Evolutionary conservation across 1,284 basidiomycete species (phyloP).

Genomic region (Trichosporon ovoides): DNA sequence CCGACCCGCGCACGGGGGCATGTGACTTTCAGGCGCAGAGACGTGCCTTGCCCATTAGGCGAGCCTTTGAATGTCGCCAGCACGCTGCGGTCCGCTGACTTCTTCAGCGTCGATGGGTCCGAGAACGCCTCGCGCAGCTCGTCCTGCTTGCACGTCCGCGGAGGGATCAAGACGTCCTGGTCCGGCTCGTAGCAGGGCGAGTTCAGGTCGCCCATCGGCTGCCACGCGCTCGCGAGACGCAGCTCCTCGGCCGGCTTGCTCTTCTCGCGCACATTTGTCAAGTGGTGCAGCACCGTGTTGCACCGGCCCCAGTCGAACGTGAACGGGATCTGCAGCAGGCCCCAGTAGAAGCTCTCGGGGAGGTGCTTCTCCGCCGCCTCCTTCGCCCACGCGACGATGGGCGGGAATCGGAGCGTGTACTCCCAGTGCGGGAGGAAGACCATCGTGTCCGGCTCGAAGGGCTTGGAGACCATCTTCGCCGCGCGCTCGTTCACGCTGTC

Average conservation of each 20-base stretch:
- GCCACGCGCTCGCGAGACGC: slow-evolving; percentile 19
- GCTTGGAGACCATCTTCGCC: slow-evolving; percentile 21
- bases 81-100: slow-evolving; percentile 1
- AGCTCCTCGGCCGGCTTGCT: slow-evolving; percentile 2
- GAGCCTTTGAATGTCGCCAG: slow-evolving; percentile 32
- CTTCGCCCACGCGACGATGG: slow-evolving; percentile 19
- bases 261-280: slow-evolving; percentile 18
- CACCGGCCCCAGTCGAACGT: slow-evolving; percentile 46
- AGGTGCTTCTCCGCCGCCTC: slow-evolving; percentile 25
- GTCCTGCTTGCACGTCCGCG: slow-evolving; percentile 30
- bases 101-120: slow-evolving; percentile 10
- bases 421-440: slow-evolving; percentile 44
- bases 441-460: slow-evolving; percentile 31
- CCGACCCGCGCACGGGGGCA: slow-evolving; percentile 14
- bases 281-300: slow-evolving; percentile 21
- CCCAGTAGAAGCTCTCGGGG: slow-evolving; percentile 15
- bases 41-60: slow-evolving; percentile 22
- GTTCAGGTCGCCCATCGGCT: slow-evolving; percentile 34
- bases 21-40: slow-evolving; percentile 23
- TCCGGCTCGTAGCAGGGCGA: slow-evolving; percentile 27
- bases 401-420: slow-evolving; percentile 12
- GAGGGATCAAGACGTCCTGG: slow-evolving; percentile 36
- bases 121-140: slow-evolving; percentile 24
- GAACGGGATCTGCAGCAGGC: slow-evolving; percentile 43
- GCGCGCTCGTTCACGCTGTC: slow-evolving; percentile 31